phyloP scores from a whole-genome alignment of 2,329 filamentous ascomycete genomes.

The Colletotrichum liriopes region DNA sequence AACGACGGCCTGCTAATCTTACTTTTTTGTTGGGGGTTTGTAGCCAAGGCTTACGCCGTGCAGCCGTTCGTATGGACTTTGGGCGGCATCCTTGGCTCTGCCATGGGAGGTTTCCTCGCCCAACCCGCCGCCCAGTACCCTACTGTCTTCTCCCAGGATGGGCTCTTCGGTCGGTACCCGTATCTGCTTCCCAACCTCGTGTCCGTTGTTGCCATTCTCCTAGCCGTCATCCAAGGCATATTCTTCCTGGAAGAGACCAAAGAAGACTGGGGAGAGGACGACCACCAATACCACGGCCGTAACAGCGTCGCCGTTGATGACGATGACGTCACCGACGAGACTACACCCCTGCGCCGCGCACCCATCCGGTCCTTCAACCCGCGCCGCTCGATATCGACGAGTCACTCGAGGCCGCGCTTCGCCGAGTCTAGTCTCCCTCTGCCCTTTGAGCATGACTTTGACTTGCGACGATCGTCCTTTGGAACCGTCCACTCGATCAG shows the following conservation, averaged over 20 bases:
- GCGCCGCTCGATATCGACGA: conserved; percentile 42
- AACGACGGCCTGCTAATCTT: conserved; percentile 14
- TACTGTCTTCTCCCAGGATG: conserved; percentile 55
- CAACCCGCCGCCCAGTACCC: conserved; percentile 55
- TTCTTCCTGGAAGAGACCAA: conserved; percentile 72
- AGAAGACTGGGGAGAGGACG: conserved; percentile 46
- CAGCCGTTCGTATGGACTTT: conserved; percentile 57
- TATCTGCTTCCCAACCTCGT: conserved; percentile 73
- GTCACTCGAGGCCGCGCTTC: conserved; percentile 49
- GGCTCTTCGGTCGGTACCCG: conserved; percentile 73
- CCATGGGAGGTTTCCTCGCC: conserved; percentile 56
- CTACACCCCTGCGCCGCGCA: conserved; percentile 45
- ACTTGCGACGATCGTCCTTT: conserved; percentile 57
- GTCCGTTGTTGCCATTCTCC: conserved; percentile 74
- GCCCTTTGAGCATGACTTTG: conserved; percentile 54
- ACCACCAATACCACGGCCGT: conserved; percentile 29
- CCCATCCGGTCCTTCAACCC: conserved; percentile 46
- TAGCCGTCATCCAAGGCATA: conserved; percentile 76
- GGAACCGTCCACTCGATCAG: conserved; percentile 60
- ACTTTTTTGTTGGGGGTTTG: not conserved
- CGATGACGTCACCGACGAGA: conserved; percentile 49
- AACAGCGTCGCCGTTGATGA: conserved; percentile 45
- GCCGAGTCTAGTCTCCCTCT: conserved; percentile 54
- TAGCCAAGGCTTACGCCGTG: conserved; percentile 53
- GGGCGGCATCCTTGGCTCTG: conserved; percentile 55